A percentile compares a stretch with the other conserved stretches of the same genome.
Evolutionary conservation across 2,329 filamentous ascomycete genomes (phyloP).

Genomic region (Drechmeria coniospora): DNA sequence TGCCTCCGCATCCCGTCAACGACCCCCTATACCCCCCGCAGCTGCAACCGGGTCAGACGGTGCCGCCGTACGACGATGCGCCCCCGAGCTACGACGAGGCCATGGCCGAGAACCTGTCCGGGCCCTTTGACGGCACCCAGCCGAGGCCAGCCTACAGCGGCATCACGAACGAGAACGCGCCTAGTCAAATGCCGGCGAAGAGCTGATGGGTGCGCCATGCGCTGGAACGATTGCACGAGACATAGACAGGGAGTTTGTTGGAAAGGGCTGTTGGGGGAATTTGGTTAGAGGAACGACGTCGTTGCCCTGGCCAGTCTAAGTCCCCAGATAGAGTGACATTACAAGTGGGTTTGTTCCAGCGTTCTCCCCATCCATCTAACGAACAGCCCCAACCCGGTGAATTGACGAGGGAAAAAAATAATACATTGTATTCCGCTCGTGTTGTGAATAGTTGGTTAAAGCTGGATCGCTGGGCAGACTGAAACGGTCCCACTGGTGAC

Average conservation of each 20-base stretch:
- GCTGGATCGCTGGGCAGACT: too few relatives aligned
- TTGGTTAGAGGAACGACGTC: too few relatives aligned
- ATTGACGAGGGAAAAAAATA: too few relatives aligned
- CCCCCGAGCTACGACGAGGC: conserved; percentile 92
- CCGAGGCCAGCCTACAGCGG: conserved; percentile 54
- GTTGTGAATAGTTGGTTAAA: too few relatives aligned
- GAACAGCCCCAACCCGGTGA: too few relatives aligned
- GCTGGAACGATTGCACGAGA: conserved; percentile 4
- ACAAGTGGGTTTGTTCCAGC: too few relatives aligned
- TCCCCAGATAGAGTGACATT: too few relatives aligned
- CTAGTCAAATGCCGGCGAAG: conserved; percentile 33
- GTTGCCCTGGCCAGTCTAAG: too few relatives aligned
- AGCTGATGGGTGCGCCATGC: conserved; percentile 10
- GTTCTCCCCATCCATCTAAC: too few relatives aligned
- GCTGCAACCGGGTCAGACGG: conserved; percentile 26
- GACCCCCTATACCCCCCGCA: conserved; percentile 46
- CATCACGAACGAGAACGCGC: conserved; percentile 44
- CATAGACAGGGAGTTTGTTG: neutral
- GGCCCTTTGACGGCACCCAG: conserved; percentile 47
- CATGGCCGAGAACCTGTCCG: conserved; percentile 58
- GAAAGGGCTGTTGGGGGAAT: too few relatives aligned
- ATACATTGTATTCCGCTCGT: too few relatives aligned
- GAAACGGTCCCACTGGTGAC: too few relatives aligned
- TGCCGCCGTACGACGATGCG: conserved; percentile 50
- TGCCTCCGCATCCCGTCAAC: conserved; percentile 15